Base-by-base conservation (phyloP, 2,329 filamentous ascomycete genomes). In the Fusarium lyarnte region DNA sequence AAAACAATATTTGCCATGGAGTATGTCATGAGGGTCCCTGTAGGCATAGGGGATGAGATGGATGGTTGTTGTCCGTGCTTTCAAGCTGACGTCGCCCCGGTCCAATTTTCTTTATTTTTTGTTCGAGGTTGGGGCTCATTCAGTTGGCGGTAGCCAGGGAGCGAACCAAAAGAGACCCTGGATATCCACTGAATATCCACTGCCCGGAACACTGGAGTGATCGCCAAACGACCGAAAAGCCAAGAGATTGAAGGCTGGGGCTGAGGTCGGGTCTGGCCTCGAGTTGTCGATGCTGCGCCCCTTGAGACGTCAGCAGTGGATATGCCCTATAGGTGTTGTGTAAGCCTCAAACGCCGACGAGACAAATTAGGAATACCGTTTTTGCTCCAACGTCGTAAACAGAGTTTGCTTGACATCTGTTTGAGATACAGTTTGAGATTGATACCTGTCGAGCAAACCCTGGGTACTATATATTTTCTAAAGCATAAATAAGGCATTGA, bases 261-360 rank as follows among this genome's bases (percentile, higher is more conserved):
- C 49, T 46, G 53, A 31, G n/a, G 19, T 21, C 19, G 52, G 52
- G 27, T 31, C 42, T 16, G 60, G 60, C 35, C 38, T 59, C 55
- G 54, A 25, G 60, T 35, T 43, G 51, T 49, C 27, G 65, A 58
- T 70, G 64, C 75, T 77, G 75, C 72, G 75, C 75, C 75, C 74
- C 75, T 42, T 47, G 73, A 75, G 65, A 76, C 75, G 75, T 77
- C 75, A 77, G 75, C 75, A 76, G 74, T 77, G 75, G 62, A 68
- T 53, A 49, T 58, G 19, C 35, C 25, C 35, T 27, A 31, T 68
- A 71, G 63, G 46, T 68, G 39, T 47, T 36, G 39, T 53, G 46
- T 58, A 39, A 47, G 51, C 58, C 63, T 69, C 63, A 74, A 71
- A 73, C 70, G 27, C 52, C 36, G 29, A 47, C 55, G 63, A 72